Percentiles rank a stretch among this genome's conserved stretches.
These are phyloP conservation scores for Ustilago sp. DNA, from an alignment of 1,284 basidiomycete genomes.

Conservation along the genomic window DNA sequence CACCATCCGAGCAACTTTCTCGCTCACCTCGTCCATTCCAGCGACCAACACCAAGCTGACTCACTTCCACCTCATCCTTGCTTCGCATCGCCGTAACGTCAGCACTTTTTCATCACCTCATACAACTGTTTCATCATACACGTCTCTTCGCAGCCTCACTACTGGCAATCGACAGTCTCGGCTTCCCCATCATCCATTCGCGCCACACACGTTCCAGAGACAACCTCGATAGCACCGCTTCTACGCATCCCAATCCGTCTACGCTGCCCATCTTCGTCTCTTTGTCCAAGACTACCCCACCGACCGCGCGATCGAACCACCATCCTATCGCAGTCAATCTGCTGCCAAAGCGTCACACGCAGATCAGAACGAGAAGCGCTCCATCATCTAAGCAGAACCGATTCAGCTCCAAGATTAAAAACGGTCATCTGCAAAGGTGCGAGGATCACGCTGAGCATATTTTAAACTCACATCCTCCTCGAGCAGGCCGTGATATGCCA, in stretches of 20 bases:
- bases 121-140: not conserved
- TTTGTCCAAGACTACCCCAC: too few species aligned
- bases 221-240: too few species aligned
- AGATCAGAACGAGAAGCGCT: not conserved
- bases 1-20: not conserved
- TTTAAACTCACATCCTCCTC: not conserved
- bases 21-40: not conserved
- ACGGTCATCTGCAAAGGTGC: not conserved
- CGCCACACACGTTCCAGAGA: not conserved
- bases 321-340: not conserved
- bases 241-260: not conserved
- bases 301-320: not conserved
- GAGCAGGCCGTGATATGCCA: conserved; percentile 18
- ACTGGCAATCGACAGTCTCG: not conserved
- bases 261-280: not conserved
- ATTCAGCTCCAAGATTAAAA: not conserved
- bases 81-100: not conserved
- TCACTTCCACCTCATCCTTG: not conserved
- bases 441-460: not conserved
- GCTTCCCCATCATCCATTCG: not conserved
- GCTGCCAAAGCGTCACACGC: not conserved
- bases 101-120: not conserved
- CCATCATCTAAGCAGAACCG: not conserved
- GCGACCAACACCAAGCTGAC: not conserved
- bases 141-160: not conserved